Conservation (phyloP, 1,139 yeast species). For the Nakaseomyces nivariensis region DNA sequence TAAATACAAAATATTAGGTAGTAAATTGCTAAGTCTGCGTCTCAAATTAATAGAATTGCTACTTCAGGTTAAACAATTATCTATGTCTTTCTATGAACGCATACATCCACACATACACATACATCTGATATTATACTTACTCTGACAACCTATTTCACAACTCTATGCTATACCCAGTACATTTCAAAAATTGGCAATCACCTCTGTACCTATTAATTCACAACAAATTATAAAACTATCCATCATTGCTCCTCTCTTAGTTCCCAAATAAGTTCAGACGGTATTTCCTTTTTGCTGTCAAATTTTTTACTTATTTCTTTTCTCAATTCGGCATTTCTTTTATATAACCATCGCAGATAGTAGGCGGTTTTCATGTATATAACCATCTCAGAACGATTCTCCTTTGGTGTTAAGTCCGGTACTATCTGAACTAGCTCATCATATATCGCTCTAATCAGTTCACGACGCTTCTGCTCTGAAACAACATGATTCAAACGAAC, state of each 20-base stretch:
- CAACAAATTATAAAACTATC: not conserved
- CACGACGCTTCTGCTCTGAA: slow-evolving; percentile 36
- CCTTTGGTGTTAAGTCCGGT: slow-evolving; percentile 30
- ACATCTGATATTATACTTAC: too few species aligned
- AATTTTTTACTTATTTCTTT: slow-evolving; percentile 8
- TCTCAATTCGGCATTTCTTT: slow-evolving; percentile 20
- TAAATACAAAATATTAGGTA: too few species aligned
- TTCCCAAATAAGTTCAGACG: not conserved
- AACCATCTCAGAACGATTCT: slow-evolving; percentile 33
- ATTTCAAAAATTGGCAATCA: too few species aligned
- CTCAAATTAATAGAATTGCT: too few species aligned
- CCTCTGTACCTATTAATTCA: too few species aligned
- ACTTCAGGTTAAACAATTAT: too few species aligned
- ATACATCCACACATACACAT: too few species aligned
- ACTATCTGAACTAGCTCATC: slow-evolving; percentile 33
- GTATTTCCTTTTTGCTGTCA: slow-evolving; percentile 2
- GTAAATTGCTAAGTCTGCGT: too few species aligned
- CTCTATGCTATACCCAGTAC: too few species aligned
- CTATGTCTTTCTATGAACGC: too few species aligned
- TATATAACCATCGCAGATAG: slow-evolving; percentile 25
- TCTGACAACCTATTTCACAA: too few species aligned
- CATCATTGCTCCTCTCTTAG: not conserved
- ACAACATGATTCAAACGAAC: slow-evolving; percentile 35
- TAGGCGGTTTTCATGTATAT: slow-evolving; percentile 28
- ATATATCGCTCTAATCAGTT: slow-evolving; percentile 33